These are phyloP conservation scores for Aspergillus arachidicola DNA, from an alignment of 2,329 filamentous ascomycete genomes.

Conservation along the genomic window DNA sequence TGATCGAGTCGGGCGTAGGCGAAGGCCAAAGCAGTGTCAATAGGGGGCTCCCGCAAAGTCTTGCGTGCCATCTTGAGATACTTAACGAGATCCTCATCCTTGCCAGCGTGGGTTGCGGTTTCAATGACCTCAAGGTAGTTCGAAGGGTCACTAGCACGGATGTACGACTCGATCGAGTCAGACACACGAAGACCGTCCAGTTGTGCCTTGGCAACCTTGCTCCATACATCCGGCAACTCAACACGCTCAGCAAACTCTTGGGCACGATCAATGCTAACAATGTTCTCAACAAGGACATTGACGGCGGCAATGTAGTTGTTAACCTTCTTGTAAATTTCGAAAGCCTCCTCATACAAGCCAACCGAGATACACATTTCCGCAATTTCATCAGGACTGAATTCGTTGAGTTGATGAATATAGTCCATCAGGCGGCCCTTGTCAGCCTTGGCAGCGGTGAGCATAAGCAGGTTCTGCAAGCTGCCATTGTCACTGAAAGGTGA, in stretches of 20 bases:
- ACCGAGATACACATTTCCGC: conserved; percentile 91
- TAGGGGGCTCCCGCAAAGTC: conserved; percentile 87
- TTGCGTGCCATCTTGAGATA: conserved; percentile 97
- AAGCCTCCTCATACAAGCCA: conserved; percentile 92
- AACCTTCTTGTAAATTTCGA: conserved; percentile 98
- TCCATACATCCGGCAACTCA: conserved; percentile 94
- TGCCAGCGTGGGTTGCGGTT: conserved; percentile 89
- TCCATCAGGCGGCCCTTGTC: conserved; percentile 94
- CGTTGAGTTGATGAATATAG: conserved; percentile 89
- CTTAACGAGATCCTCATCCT: conserved; percentile 97
- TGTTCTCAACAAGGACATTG: conserved; percentile 90
- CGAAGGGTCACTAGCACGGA: conserved; percentile 86
- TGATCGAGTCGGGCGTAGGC: conserved; percentile 90
- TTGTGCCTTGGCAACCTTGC: conserved; percentile 96
- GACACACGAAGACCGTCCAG: conserved; percentile 90
- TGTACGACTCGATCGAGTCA: conserved; percentile 95
- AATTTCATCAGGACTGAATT: conserved; percentile 90
- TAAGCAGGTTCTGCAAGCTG: conserved; percentile 91
- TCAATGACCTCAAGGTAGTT: conserved; percentile 98
- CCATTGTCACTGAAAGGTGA: conserved; percentile 97
- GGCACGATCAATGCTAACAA: conserved; percentile 96
- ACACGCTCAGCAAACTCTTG: conserved; percentile 95
- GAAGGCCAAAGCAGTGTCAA: conserved; percentile 93
- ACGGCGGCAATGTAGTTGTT: conserved; percentile 84
- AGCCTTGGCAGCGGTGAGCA: conserved; percentile 95